Evolutionary conservation across 2,329 filamentous ascomycete genomes (phyloP).

Genomic region (Botrytis fragariae): DNA sequence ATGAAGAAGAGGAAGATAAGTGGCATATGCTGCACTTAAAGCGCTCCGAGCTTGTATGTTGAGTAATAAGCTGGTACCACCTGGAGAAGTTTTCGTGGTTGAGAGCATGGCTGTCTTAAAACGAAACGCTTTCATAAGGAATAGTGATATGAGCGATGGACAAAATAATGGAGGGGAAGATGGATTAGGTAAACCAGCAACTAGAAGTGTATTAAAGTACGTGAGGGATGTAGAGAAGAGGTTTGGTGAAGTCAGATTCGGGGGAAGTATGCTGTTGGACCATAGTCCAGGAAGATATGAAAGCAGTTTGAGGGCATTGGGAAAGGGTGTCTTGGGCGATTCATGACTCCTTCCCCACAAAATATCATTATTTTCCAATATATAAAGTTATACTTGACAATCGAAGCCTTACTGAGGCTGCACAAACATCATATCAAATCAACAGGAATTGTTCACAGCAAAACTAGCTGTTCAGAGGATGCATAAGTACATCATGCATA

Average conservation of each 20-base stretch:
- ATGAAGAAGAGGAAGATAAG: slow-evolving; percentile 54
- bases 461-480: neutral
- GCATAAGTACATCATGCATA: neutral
- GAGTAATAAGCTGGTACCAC: slow-evolving; percentile 67
- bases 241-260: slow-evolving; percentile 70
- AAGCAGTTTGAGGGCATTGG: slow-evolving; percentile 61
- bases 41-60: slow-evolving; percentile 66
- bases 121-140: slow-evolving; percentile 58
- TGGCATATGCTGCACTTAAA: slow-evolving; percentile 67
- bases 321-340: slow-evolving; percentile 41
- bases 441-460: neutral
- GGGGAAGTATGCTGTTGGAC: slow-evolving; percentile 70
- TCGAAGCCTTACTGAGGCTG: neutral
- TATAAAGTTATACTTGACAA: too few relatives aligned
- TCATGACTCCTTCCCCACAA: neutral
- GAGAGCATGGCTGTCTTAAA: slow-evolving; percentile 67
- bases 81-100: slow-evolving; percentile 72
- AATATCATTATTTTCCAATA: too few relatives aligned
- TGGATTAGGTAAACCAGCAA: slow-evolving; percentile 61
- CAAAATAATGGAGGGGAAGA: slow-evolving; percentile 9
- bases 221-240: slow-evolving; percentile 67
- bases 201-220: slow-evolving; percentile 66
- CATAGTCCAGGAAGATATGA: slow-evolving; percentile 76
- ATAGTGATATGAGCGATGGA: neutral
- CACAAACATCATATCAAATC: neutral